Percentiles rank a stretch among this genome's conserved stretches.
Conservation (phyloP, 2,329 filamentous ascomycete genomes). For the Tolypocladium album region DNA sequence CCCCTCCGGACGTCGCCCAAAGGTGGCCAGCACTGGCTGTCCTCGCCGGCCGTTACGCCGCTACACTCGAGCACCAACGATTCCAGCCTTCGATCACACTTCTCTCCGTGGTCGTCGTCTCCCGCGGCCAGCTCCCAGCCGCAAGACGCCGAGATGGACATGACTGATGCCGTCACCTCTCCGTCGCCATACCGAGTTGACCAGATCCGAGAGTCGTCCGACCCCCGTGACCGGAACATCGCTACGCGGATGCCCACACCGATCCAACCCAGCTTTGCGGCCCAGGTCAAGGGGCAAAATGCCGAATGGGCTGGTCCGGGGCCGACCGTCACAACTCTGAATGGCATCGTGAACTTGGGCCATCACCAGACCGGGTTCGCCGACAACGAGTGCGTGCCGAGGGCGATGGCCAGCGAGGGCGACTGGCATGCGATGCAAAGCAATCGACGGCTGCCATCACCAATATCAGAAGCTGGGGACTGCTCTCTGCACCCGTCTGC, state of each 20-base stretch:
- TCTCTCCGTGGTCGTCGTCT: conserved; percentile 21
- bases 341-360: conserved; percentile 25
- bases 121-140: conserved; percentile 6
- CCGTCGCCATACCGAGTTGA: conserved; percentile 9
- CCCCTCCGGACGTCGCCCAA: conserved; percentile 36
- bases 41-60: conserved; percentile 24
- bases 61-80: conserved; percentile 30
- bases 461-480: conserved; percentile 48
- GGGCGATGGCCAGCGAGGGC: conserved; percentile 30
- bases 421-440: conserved; percentile 44
- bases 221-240: conserved; percentile 5
- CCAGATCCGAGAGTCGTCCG: conserved; percentile 1
- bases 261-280: conserved; percentile 47
- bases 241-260: conserved; percentile 46
- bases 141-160: conserved; percentile 36
- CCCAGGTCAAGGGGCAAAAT: conserved; percentile 42
- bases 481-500: conserved; percentile 26
- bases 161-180: conserved; percentile 26
- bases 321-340: conserved; percentile 21
- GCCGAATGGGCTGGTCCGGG: conserved; percentile 27
- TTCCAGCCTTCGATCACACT: conserved; percentile 15
- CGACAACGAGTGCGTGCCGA: conserved; percentile 34
- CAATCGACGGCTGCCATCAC: conserved; percentile 44
- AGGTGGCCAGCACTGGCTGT: conserved; percentile 15
- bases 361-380: conserved; percentile 28